These are phyloP conservation scores for Penicillium sp. DNA, from an alignment of 2,329 filamentous ascomycete species.

Conservation along the genomic window DNA sequence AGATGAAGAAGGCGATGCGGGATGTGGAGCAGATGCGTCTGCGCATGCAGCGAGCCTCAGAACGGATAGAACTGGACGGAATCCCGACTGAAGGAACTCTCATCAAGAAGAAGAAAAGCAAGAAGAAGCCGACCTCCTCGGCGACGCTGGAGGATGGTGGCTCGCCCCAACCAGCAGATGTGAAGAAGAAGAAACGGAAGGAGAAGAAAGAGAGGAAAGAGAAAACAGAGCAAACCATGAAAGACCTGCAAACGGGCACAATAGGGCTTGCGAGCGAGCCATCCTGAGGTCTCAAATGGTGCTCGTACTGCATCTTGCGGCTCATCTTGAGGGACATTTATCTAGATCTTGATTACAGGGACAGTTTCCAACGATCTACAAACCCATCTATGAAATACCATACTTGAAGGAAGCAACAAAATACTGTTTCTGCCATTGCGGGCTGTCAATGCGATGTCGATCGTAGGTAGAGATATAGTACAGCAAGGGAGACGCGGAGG, in stretches of 20 bases:
- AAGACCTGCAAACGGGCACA: not conserved
- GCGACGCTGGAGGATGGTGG: slow-evolving; percentile 4
- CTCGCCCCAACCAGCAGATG: slow-evolving; percentile 5
- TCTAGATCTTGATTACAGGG: not conserved
- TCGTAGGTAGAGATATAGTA: not conserved
- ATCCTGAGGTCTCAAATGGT: not conserved
- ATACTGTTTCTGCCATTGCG: not conserved
- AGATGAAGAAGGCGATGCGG: slow-evolving; percentile 85
- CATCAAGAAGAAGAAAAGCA: slow-evolving; percentile 61
- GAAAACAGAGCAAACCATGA: not conserved
- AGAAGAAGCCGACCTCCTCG: slow-evolving; percentile 26
- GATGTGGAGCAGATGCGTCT: slow-evolving; percentile 84
- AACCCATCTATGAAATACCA: not conserved
- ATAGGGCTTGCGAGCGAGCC: not conserved
- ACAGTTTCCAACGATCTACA: not conserved
- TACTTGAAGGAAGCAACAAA: not conserved
- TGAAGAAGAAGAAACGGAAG: slow-evolving; percentile 27
- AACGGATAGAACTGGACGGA: slow-evolving; percentile 53
- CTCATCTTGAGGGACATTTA: not conserved
- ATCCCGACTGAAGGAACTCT: slow-evolving; percentile 49
- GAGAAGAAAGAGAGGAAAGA: not conserved
- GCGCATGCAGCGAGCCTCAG: slow-evolving; percentile 68
- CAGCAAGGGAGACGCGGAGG: not conserved
- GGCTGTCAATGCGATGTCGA: not conserved
- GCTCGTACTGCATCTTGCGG: not conserved